phyloP scores from a whole-genome alignment of 2,329 filamentous ascomycete genomes.

The Verruconis gallopava region DNA sequence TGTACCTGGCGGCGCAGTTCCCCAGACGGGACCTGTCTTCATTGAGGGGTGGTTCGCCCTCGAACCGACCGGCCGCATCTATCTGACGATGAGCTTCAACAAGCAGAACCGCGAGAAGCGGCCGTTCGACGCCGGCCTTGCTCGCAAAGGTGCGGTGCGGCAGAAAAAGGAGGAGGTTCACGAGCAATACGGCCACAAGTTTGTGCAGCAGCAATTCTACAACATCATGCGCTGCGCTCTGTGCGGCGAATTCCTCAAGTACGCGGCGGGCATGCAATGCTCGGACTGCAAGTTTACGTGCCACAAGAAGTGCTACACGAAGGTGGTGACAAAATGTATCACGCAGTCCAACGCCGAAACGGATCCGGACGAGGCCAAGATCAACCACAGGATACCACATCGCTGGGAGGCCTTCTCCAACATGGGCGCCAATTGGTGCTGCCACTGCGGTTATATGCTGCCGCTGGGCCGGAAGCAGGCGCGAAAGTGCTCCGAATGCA shows the following conservation, averaged over 20 bases:
- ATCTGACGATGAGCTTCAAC: conserved; percentile 79
- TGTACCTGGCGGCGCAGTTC: conserved; percentile 26
- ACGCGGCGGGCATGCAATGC: conserved; percentile 97
- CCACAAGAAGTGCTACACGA: conserved; percentile 91
- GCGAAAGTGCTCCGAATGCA: conserved; percentile 89
- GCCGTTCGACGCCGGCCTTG: conserved; percentile 77
- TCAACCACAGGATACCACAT: conserved; percentile 98
- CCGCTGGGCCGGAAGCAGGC: conserved; percentile 92
- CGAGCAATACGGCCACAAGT: conserved; percentile 99
- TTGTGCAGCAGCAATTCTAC: conserved; percentile 97
- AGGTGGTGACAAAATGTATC: conserved; percentile 98
- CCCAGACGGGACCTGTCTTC: conserved; percentile 41
- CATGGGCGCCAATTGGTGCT: conserved; percentile 98
- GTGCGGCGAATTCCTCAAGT: conserved; percentile 96
- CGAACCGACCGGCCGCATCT: conserved; percentile 85
- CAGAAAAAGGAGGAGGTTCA: conserved; percentile 97
- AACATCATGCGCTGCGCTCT: conserved; percentile 99
- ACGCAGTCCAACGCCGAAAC: conserved; percentile 98
- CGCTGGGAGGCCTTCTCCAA: conserved; percentile 95
- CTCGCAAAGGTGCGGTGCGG: conserved; percentile 88
- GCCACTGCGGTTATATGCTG: conserved; percentile 92
- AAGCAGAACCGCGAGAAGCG: conserved; percentile 79
- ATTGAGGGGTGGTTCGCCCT: conserved; percentile 96
- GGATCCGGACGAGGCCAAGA: conserved; percentile 97
- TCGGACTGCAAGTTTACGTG: conserved; percentile 99